These are phyloP conservation scores for Thielaviopsis euricoi DNA, from an alignment of 2,329 filamentous ascomycete genomes.

Conservation along the genomic window DNA sequence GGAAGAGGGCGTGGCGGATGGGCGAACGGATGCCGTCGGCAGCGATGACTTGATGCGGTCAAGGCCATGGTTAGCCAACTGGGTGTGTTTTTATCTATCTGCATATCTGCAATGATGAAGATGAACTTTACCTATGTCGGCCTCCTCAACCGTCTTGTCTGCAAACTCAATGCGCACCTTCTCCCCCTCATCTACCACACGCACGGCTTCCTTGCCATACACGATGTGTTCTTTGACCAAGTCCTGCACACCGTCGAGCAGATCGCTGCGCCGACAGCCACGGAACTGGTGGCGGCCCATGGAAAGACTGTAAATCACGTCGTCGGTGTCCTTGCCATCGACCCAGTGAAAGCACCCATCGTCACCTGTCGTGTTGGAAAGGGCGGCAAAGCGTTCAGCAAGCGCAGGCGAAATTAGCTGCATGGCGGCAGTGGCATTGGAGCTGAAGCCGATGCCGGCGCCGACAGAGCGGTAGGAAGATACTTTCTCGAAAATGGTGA, in stretches of 20 bases:
- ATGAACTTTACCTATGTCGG: slow-evolving; percentile 1
- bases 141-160: background rate
- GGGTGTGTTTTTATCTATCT: background rate
- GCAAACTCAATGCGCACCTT: background rate
- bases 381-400: background rate
- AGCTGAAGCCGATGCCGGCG: slow-evolving; percentile 27
- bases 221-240: background rate
- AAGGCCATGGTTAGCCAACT: background rate
- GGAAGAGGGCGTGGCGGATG: slow-evolving; percentile 35
- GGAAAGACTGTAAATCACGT: slow-evolving; percentile 20
- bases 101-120: no score
- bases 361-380: slow-evolving; percentile 18
- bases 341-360: slow-evolving; percentile 27
- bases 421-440: slow-evolving; percentile 17
- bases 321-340: slow-evolving; percentile 19
- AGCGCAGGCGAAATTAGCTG: background rate
- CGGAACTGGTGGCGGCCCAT: slow-evolving; percentile 27
- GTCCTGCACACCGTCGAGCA: slow-evolving; percentile 18
- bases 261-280: slow-evolving; percentile 24
- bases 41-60: slow-evolving; percentile 29
- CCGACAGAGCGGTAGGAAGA: slow-evolving; percentile 22
- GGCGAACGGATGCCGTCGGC: slow-evolving; percentile 49
- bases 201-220: background rate
- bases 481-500: slow-evolving; percentile 25
- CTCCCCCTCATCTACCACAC: background rate